Base-by-base conservation (phyloP, 2,329 filamentous ascomycete species). In the Chaetomium sp. region DNA sequence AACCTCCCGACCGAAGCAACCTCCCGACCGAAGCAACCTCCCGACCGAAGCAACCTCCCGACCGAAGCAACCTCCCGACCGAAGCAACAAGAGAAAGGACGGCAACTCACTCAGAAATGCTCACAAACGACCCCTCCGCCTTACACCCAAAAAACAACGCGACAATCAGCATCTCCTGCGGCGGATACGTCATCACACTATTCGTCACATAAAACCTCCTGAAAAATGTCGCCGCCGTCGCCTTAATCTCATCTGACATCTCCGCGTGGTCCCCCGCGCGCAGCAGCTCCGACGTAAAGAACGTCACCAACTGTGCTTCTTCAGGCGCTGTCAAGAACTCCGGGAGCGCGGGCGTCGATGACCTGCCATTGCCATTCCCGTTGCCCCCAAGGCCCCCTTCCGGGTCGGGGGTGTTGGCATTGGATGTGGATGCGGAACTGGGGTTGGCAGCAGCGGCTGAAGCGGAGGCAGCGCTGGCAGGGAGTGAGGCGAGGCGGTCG, bases 171-270 rank as follows among this genome's bases (percentile, higher is more conserved):
- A 97, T 88, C 60, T 90, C 86, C 59, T 89, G 88, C 0, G 91
- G 92, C 59, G 92, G 89, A 69, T 99, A 97, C 35, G 91, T 96
- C 89, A 97, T 96, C 66, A 91, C 84, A 42, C 89, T 95, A 73
- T 97, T 96, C 67, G 88, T 92, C 40, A 96, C 81, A 75, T 97
- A 99, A 79, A 99, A 97, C 56, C 94, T 88, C 54, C 89, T 88
- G 58, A 99, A 80, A 69, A 95, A 96, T 67, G 95, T 85, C 59
- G 92, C 88, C 3, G 90, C 89, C 6, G 91, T 96, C 33, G 87
- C 85, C 56, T 78, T 75, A 56, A 79, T 78, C 55, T 78, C 76
- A 61, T 76, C 77, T 5, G 75, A 74, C 43, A 79, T 68, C 37
- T 78, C 72, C 63, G 75, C 78, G 62, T 81, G 81, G 52, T 77